phyloP scores from a whole-genome alignment of 768 basidiomycete species.

The Naganishia friedmannii region DNA sequence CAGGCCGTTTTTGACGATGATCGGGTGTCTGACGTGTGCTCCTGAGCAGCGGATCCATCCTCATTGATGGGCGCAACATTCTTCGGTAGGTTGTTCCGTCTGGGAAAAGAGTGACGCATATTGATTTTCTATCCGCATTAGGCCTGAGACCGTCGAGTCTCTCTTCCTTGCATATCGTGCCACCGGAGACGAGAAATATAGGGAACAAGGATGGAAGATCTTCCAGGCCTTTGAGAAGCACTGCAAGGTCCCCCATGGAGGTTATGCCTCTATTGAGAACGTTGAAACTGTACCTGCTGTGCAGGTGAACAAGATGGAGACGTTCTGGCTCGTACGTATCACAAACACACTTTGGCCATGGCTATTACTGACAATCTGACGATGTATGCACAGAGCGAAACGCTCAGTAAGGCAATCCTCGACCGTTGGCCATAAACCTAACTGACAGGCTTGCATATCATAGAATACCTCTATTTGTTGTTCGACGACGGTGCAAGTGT shows the following conservation, averaged over 20 bases:
- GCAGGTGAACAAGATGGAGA: constrained; percentile 88
- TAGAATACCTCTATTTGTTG: constrained; percentile 78
- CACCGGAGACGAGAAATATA: constrained; percentile 76
- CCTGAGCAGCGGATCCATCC: constrained; percentile 2
- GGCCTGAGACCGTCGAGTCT: constrained; percentile 88
- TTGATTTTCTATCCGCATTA: constrained; percentile 50
- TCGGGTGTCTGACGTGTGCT: not conserved
- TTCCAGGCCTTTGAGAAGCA: constrained; percentile 84
- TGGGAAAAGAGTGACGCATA: not conserved
- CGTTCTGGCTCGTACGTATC: constrained; percentile 71
- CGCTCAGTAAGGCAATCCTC: constrained; percentile 38
- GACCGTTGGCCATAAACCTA: not conserved
- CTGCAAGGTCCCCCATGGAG: constrained; percentile 71
- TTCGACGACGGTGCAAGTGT: constrained; percentile 73
- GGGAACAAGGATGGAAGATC: constrained; percentile 80
- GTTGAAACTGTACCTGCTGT: constrained; percentile 70
- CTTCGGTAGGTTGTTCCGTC: constrained; percentile 58
- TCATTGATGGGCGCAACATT: constrained; percentile 86
- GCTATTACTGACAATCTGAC: not conserved
- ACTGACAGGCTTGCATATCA: not conserved
- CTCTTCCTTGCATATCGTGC: constrained; percentile 87
- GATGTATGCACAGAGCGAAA: constrained; percentile 32
- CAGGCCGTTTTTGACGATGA: too few species aligned
- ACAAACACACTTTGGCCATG: too few species aligned
- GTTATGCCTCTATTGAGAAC: constrained; percentile 77